Evolutionary conservation across 2,329 filamentous ascomycete species (phyloP), one percentile per base, ranked within the genome.

Genomic region (Knufia petricola): DNA sequence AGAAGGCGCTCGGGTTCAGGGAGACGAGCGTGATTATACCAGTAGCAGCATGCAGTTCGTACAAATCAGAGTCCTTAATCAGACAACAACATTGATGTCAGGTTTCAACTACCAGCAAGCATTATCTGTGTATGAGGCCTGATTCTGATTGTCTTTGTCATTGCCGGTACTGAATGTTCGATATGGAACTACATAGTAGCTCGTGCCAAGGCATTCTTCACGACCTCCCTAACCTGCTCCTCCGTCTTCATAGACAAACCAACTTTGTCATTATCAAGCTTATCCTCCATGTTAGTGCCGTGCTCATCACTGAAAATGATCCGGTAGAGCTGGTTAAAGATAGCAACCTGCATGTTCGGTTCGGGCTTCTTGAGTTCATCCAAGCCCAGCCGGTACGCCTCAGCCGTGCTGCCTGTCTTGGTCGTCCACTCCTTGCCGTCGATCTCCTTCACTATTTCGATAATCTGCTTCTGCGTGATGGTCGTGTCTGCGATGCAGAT

Each of bases 401-500:
- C 40, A n/a, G 48, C 47, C 10, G 52, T 55, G 4, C 32, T 38
- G 30, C 46, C 50, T 6, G 20, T 34, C 4, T 51, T 47, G 26
- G 50, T 47, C 12, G 46, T 40, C 53, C 55, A 60, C 13, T 55
- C 52, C 36, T 52, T 50, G 20, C 58, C 58, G 38, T 58, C 55
- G 24, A 51, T 51, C 32, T 66, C 66, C 59, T 69, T 63, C 3
- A 56, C 63, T 15, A 63, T 52, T 0, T 52, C 59, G 2, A 68
- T 52, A 1, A 73, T 43, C 32, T 66, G 48, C 17, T 69, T 68
- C 60, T 77, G 76, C 0, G 72, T 69, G 12, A 69, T 60, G 3
- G 65, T 60, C 3, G 67, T 60, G 20, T 71, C 68, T 3, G 72
- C 60, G 15, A 77, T 61, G 50, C 67, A 70, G 1, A 81, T 66